Evolutionary conservation across 345 rosid genomes (phyloP).

Genomic region (Aquilaria malaccensis): DNA sequence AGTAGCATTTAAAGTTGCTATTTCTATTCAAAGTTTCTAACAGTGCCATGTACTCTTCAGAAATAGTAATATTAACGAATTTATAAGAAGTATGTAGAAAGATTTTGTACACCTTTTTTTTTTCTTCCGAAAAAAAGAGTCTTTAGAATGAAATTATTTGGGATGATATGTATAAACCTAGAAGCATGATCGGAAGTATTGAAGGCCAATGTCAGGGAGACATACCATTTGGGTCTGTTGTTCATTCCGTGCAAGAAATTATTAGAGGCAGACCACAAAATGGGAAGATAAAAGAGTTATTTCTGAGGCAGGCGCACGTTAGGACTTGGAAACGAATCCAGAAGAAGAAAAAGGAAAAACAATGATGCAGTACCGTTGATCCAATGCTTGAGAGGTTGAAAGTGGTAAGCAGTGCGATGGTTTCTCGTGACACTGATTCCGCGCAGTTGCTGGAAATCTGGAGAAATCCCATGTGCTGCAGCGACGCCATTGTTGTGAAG

Average conservation of each 20-base stretch:
- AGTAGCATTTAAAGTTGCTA: background rate
- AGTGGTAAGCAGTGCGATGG: slow-evolving; percentile 13
- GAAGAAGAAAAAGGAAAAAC: background rate
- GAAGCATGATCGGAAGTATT: background rate
- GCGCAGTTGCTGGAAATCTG: background rate
- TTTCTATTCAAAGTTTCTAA: too few relatives aligned
- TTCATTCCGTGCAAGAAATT: background rate
- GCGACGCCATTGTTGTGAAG: background rate
- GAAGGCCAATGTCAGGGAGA: background rate
- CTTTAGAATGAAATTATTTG: too few relatives aligned
- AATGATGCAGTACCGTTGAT: slow-evolving; percentile 5
- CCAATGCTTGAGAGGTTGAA: slow-evolving; percentile 13
- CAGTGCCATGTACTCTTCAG: too few relatives aligned
- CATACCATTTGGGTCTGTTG: slow-evolving; percentile 42
- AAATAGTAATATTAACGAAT: background rate
- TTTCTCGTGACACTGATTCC: background rate
- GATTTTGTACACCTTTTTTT: too few relatives aligned
- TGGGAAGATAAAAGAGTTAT: background rate
- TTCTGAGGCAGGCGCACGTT: background rate
- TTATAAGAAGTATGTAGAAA: too few relatives aligned
- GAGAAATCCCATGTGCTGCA: slow-evolving; percentile 1
- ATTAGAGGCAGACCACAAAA: background rate
- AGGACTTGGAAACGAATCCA: background rate
- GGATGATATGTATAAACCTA: too few relatives aligned
- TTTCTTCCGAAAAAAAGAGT: too few relatives aligned